Evolutionary conservation across 768 basidiomycete genomes (phyloP), one percentile per base, ranked within the genome.

Genomic region (Leccinum obscurum): DNA sequence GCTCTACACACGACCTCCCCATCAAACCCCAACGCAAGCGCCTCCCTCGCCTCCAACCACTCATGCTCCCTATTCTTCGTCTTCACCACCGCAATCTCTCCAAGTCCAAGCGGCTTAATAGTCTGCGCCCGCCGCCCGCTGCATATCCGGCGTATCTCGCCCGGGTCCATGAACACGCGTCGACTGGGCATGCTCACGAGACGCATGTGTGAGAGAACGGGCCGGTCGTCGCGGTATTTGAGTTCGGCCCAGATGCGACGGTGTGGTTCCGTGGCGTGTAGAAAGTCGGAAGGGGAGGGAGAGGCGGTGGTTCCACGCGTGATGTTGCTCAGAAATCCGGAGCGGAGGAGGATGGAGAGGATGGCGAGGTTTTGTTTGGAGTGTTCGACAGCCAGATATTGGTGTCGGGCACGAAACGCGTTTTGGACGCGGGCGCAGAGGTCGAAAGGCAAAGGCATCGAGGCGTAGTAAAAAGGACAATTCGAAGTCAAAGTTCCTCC

Each of bases 31-130:
- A 93, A 71, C 73, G 85, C 79, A 68, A 96, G 74, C 6, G 96
- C 96, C 74, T 99, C 95, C 73, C 95, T 81, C 6, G 94, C 95
- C 73, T 99, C 96, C 67, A 97, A 65, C 87, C 92, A 98, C 70
- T 89, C 87, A 62, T 90, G 78, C 70, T 90, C 86, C 76, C 77
- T 84, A 67, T 80, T 81, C 65, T 80, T 80, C 54, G 90, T 93
- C 74, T 78, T 82, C 17, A 99, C 85, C 10, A 98, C 84, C 22
- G 92, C 90, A 64, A 98, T 85, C 78, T 99, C 97, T 17, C 97
- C 95, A 81, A 98, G 85, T 0, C 89, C 88, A 56, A 98, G 78
- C 0, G 95, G 93, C 61, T 85, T 85, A 13, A 97, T 82, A 10
- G 85, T 87, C 71, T 91, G 86, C 8, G 89, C 92, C 59, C 93